Conservation (phyloP, 352 stramenopile species). For the Thalassiosira oceanica region DNA sequence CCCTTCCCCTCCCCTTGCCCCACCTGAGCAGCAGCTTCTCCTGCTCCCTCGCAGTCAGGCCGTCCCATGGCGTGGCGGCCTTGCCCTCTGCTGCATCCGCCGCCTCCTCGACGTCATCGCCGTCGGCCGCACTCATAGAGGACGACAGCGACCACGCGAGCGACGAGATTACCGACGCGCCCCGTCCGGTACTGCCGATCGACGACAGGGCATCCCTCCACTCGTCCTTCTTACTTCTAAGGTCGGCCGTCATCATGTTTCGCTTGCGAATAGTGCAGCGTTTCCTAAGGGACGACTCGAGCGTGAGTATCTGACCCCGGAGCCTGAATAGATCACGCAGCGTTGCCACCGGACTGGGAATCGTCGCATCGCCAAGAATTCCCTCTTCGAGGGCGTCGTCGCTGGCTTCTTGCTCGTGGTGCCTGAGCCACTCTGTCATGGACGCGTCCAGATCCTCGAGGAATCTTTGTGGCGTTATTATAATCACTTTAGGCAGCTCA, state of each 20-base stretch:
- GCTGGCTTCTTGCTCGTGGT: constrained; percentile 4
- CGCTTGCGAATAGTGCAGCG: constrained; percentile 37
- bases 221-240: constrained; percentile 31
- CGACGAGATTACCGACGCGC: constrained; percentile 12
- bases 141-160: constrained; percentile 37
- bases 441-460: constrained; percentile 43
- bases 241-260: constrained; percentile 31
- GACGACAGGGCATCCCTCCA: constrained; percentile 22
- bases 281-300: constrained; percentile 34
- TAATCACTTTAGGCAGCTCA: constrained; percentile 20
- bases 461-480: constrained; percentile 30
- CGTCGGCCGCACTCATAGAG: constrained; percentile 3
- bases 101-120: background rate
- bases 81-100: background rate
- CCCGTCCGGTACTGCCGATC: constrained; percentile 1
- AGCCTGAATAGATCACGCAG: constrained; percentile 23
- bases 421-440: constrained; percentile 28
- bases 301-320: constrained; percentile 27
- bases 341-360: constrained; percentile 18
- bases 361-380: constrained; percentile 9
- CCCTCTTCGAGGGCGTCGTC: background rate
- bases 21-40: constrained; percentile 28
- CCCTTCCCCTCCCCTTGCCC: constrained; percentile 16
- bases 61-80: constrained; percentile 11
- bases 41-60: constrained; percentile 20